Conservation (phyloP, 2,329 filamentous ascomycete genomes). For the Cladosporium colombiae region DNA sequence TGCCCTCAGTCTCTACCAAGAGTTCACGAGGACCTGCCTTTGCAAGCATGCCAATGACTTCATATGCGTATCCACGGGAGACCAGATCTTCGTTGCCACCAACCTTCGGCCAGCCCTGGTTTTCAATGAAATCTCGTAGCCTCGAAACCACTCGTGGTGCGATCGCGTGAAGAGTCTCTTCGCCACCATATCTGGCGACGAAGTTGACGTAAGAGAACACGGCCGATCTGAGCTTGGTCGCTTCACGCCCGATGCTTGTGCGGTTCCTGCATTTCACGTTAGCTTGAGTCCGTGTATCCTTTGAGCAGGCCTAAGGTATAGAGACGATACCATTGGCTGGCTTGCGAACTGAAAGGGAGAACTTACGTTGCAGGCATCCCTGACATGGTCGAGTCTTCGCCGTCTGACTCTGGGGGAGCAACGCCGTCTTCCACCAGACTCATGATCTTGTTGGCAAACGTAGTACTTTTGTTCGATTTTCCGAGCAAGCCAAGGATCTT, state of each 20-base stretch:
- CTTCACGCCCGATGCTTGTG: constrained; percentile 67
- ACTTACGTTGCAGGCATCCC: constrained; percentile 27
- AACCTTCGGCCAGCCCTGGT: constrained; percentile 79
- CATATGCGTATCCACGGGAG: constrained; percentile 80
- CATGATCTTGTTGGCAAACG: constrained; percentile 67
- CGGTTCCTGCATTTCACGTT: constrained; percentile 25
- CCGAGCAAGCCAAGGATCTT: constrained; percentile 74
- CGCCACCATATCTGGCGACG: constrained; percentile 72
- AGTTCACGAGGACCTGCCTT: constrained; percentile 63
- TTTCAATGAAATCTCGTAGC: constrained; percentile 71
- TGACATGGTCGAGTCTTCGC: constrained; percentile 36
- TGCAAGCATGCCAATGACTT: constrained; percentile 82
- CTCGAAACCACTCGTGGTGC: constrained; percentile 68
- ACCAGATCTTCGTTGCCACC: constrained; percentile 57
- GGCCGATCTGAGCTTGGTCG: constrained; percentile 75
- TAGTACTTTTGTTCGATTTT: constrained; percentile 73
- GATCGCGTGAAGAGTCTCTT: constrained; percentile 62
- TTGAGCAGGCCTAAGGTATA: neutral
- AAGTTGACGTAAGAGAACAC: constrained; percentile 87
- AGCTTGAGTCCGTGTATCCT: neutral
- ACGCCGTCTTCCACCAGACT: constrained; percentile 69
- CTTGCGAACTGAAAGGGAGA: neutral
- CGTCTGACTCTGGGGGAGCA: constrained; percentile 41
- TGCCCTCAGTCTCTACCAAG: constrained; percentile 44
- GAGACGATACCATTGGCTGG: neutral